phyloP scores from a whole-genome alignment of 768 basidiomycete genomes.

The Suillus paluster region DNA sequence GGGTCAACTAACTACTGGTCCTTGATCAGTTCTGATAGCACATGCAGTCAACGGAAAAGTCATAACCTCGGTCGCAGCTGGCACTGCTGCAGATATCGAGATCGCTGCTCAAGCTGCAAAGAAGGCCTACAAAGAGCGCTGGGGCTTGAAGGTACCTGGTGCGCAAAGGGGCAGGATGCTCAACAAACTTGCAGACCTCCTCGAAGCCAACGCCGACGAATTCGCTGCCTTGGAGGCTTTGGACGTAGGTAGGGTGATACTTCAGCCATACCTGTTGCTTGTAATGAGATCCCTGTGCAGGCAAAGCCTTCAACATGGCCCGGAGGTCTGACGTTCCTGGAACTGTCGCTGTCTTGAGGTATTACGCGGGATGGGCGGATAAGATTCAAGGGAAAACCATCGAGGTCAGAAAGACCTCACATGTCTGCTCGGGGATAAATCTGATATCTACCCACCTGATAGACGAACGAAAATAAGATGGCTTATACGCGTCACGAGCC shows the following conservation, averaged over 20 bases:
- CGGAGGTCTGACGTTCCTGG: conserved; percentile 26
- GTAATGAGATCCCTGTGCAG: conserved; percentile 29
- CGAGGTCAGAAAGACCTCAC: conserved; percentile 11
- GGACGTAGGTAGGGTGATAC: conserved; percentile 44
- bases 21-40: conserved; percentile 13
- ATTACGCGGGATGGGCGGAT: conserved; percentile 58
- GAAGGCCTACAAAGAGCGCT: conserved; percentile 43
- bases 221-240: conserved; percentile 56
- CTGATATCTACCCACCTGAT: conserved; percentile 9
- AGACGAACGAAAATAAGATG: conserved; percentile 54
- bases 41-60: conserved; percentile 41
- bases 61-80: conserved; percentile 40
- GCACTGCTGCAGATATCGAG: conserved; percentile 48
- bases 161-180: conserved; percentile 45
- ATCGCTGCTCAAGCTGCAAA: conserved; percentile 46
- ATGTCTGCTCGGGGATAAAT: not conserved
- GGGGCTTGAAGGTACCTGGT: conserved; percentile 57
- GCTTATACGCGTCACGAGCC: conserved; percentile 66
- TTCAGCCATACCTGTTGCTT: not conserved
- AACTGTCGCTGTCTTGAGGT: conserved; percentile 22
- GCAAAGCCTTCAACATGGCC: conserved; percentile 38
- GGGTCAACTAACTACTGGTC: not conserved
- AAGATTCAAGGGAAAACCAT: conserved; percentile 45
- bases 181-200: conserved; percentile 53
- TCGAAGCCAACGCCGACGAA: conserved; percentile 50